These are phyloP conservation scores for Ceratopteris richardii DNA, from an alignment of 75 land plant species.

Conservation along the genomic window DNA sequence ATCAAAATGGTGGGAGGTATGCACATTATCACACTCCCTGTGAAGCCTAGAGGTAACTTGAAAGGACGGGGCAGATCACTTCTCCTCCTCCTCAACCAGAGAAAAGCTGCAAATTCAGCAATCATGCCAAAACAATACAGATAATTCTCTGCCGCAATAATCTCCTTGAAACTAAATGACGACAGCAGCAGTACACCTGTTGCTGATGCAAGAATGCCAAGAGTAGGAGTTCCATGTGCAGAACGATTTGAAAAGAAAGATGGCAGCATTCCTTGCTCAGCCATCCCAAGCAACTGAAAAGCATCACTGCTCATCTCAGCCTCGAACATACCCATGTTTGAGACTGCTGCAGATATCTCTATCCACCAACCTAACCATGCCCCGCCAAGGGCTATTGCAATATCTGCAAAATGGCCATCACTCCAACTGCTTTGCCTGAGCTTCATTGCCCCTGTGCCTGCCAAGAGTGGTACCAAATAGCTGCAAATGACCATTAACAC, in stretches of 20 bases:
- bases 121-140: constrained; percentile 72
- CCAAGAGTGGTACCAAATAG: constrained; percentile 55
- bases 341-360: constrained; percentile 34
- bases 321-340: constrained; percentile 55
- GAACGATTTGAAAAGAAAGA: constrained; percentile 35
- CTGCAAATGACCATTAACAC: constrained; percentile 42
- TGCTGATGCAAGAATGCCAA: constrained; percentile 54
- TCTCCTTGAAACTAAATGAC: constrained; percentile 52
- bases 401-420: constrained; percentile 67
- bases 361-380: constrained; percentile 41
- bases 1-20: constrained; percentile 49
- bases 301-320: constrained; percentile 73
- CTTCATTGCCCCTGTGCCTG: constrained; percentile 53
- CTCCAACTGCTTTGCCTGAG: constrained; percentile 34
- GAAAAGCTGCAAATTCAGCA: constrained; percentile 57
- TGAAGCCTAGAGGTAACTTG: constrained; percentile 36
- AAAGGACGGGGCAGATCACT: constrained; percentile 48
- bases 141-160: constrained; percentile 52
- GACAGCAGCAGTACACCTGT: constrained; percentile 48
- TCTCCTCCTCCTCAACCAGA: constrained; percentile 50
- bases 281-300: constrained; percentile 82
- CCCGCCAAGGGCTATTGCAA: constrained; percentile 60
- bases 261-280: constrained; percentile 59
- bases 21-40: constrained; percentile 40
- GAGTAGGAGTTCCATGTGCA: constrained; percentile 52